phyloP scores from a whole-genome alignment of 2,329 filamentous ascomycete species.

The Scedosporium apiospermum region DNA sequence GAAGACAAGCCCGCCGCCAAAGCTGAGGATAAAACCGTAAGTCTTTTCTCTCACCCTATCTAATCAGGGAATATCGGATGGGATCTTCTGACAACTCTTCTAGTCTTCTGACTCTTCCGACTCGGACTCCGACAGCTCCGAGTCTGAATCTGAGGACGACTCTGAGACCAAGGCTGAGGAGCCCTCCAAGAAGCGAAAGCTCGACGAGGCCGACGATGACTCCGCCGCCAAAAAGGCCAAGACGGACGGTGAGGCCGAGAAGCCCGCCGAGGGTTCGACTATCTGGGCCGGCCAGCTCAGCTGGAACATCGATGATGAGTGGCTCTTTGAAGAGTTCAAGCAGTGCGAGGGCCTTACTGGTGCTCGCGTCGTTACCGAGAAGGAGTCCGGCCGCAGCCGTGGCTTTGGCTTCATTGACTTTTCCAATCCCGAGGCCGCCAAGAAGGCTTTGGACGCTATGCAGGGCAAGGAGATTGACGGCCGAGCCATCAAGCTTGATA shows the following conservation, averaged over 20 bases:
- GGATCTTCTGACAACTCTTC: conserved; percentile 4
- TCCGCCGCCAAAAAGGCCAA: conserved; percentile 58
- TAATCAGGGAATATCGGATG: neutral
- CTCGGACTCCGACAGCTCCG: conserved; percentile 19
- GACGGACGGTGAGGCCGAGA: conserved; percentile 39
- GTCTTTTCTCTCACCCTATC: neutral
- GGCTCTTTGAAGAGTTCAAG: conserved; percentile 73
- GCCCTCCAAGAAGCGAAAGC: conserved; percentile 38
- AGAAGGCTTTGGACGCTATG: conserved; percentile 65
- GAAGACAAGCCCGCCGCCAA: conserved; percentile 19
- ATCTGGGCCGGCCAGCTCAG: conserved; percentile 86
- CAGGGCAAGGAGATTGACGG: conserved; percentile 65
- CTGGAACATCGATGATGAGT: conserved; percentile 83
- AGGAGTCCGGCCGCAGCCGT: conserved; percentile 71
- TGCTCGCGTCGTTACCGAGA: conserved; percentile 77
- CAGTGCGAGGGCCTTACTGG: conserved; percentile 62
- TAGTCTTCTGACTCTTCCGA: conserved; percentile 22
- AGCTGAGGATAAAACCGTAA: conserved; percentile 1
- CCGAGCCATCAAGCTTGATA: conserved; percentile 70
- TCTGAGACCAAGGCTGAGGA: conserved; percentile 25
- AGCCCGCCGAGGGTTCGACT: conserved; percentile 42
- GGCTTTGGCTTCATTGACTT: conserved; percentile 95
- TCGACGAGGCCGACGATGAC: conserved; percentile 34
- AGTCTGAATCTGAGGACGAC: conserved; percentile 22
- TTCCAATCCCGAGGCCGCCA: conserved; percentile 54